Evolutionary conservation across 1,139 yeast species (phyloP), one percentile per base, ranked within the genome.

Genomic region (Pichia cactophila): DNA sequence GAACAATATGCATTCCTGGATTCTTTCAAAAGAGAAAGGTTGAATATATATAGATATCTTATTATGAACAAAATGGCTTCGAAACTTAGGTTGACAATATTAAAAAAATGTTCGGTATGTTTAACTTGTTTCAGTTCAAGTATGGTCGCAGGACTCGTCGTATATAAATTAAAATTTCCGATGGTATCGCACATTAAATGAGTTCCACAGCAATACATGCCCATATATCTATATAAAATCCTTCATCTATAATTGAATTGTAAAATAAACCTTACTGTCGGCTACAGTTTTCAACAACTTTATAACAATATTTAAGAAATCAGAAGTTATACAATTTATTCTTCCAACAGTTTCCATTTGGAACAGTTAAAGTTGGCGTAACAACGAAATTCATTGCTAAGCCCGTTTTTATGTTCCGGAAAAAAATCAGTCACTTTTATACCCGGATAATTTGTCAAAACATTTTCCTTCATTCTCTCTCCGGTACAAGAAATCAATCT

Each of bases 321-420:
- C 31, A 29, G 4, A 29, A 10, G 5, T n/a, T 7, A 33, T 37
- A n/a, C 26, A 4, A 31, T n/a, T 26, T 35, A 47, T 1, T 35
- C 36, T 9, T 41, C 17, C 10, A 45, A 17, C 43, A 23, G 45
- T 44, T 64, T 68, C 85, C 85, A 80, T 43, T 67, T 63, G 2
- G 61, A 58, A 49, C 83, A 73, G 61, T 84, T 92, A 58, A 79
- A 86, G 43, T 80, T 77, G 1, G 96, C 88, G 61, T 86, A 88
- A 60, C 96, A 87, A 58, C 87, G 71, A 63, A 87, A 89, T 66
- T 89, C 96, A 64, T 89, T 89, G 61, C 90, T 83, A 51, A 89
- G 72, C 0, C 95, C 95, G 58, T 86, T 85, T 50, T 82, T 82
- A 62, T 89, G 96, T 57, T 83, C 84, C 0, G 96, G 96, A 45